These are phyloP conservation scores for Barnettozyma californica DNA, from an alignment of 805 yeast genomes.

Conservation along the genomic window DNA sequence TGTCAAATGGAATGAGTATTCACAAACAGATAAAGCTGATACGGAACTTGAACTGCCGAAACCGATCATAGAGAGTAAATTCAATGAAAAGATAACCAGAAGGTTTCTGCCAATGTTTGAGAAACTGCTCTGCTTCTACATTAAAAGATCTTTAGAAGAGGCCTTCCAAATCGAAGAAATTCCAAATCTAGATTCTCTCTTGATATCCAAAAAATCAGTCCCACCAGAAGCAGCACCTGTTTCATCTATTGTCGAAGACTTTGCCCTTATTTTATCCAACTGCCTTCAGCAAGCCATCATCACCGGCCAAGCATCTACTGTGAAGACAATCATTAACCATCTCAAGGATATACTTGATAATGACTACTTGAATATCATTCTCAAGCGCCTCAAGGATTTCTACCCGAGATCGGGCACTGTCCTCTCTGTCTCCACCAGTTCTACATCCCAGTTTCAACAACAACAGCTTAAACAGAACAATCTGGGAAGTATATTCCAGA, in stretches of 20 bases:
- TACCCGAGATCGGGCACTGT: slow-evolving; percentile 36
- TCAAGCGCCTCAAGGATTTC: slow-evolving; percentile 39
- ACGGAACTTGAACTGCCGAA: slow-evolving; percentile 38
- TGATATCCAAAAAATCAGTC: slow-evolving; percentile 19
- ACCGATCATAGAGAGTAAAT: slow-evolving; percentile 48
- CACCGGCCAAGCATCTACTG: slow-evolving; percentile 58
- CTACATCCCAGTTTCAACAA: slow-evolving; percentile 9
- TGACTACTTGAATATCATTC: slow-evolving; percentile 56
- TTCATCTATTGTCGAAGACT: slow-evolving; percentile 83
- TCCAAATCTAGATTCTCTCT: slow-evolving; percentile 46
- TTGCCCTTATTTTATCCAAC: slow-evolving; percentile 66
- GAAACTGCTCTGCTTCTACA: slow-evolving; percentile 54
- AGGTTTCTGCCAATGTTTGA: slow-evolving; percentile 61
- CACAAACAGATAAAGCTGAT: slow-evolving; percentile 16
- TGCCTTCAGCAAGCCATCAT: slow-evolving; percentile 61
- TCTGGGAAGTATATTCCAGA: slow-evolving; percentile 32
- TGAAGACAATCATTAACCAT: slow-evolving; percentile 49
- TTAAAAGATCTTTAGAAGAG: slow-evolving; percentile 74
- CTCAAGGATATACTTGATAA: slow-evolving; percentile 55
- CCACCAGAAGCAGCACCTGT: slow-evolving; percentile 60
- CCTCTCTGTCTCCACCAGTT: slow-evolving; percentile 16
- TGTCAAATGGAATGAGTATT: slow-evolving; percentile 55
- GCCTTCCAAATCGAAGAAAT: slow-evolving; percentile 76
- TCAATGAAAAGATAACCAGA: slow-evolving; percentile 48
- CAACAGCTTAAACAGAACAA: slow-evolving; percentile 19